A percentile compares a stretch with the other conserved stretches of the same genome.
Evolutionary conservation across 164 flowering plant species (phyloP).

Genomic region (Vitis cinerea): DNA sequence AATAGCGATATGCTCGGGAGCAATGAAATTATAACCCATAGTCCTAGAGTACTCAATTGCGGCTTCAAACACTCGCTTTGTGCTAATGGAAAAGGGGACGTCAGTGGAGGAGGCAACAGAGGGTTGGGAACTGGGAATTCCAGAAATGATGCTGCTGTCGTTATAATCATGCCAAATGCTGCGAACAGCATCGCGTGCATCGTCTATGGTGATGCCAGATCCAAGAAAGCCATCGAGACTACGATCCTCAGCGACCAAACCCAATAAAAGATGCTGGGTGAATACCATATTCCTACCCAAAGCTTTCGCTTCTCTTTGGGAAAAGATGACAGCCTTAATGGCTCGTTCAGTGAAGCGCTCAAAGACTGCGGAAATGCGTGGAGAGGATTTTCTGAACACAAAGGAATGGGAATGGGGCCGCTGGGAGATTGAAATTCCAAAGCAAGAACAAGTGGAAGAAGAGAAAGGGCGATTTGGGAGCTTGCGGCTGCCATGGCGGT

Average conservation of each 20-base stretch:
- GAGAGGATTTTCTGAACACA: neutral
- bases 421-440: conserved; percentile 26
- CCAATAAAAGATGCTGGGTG: conserved; percentile 73
- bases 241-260: conserved; percentile 70
- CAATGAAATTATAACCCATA: conserved; percentile 66
- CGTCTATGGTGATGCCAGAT: conserved; percentile 54
- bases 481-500: conserved; percentile 12
- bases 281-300: conserved; percentile 66
- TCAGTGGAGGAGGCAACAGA: conserved; percentile 29
- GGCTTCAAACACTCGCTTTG: conserved; percentile 79
- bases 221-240: conserved; percentile 56
- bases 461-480: conserved; percentile 14
- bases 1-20: conserved; percentile 77
- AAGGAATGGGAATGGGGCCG: neutral
- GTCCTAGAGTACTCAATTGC: conserved; percentile 75
- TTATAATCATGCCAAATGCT: conserved; percentile 45
- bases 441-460: conserved; percentile 20
- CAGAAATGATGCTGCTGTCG: neutral
- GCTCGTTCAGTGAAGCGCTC: conserved; percentile 84
- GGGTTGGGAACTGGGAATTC: neutral
- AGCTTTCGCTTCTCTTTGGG: conserved; percentile 73
- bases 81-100: conserved; percentile 63
- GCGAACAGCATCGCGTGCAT: conserved; percentile 55
- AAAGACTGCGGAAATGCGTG: conserved; percentile 46
- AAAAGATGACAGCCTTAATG: conserved; percentile 61